Evolutionary conservation across 768 basidiomycete species (phyloP).

Genomic region (Trametes meyenii): DNA sequence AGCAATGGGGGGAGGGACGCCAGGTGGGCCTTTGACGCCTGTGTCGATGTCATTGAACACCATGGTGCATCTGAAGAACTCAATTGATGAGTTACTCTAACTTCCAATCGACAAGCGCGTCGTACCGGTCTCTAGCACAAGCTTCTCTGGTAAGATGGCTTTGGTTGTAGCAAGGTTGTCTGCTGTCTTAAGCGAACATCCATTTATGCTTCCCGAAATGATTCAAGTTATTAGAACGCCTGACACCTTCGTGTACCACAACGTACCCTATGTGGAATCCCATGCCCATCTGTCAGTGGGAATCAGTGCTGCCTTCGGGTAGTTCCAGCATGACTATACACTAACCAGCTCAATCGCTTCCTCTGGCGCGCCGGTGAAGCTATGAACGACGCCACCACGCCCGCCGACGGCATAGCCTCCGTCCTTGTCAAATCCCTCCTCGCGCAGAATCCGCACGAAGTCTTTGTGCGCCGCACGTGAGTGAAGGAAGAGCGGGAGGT

Average conservation of each 20-base stretch:
- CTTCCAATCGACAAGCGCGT: background rate
- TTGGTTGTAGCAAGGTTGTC: slow-evolving; percentile 60
- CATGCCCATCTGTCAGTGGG: slow-evolving; percentile 58
- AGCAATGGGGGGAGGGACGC: slow-evolving; percentile 49
- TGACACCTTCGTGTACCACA: background rate
- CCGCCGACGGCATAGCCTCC: slow-evolving; percentile 59
- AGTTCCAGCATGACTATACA: background rate
- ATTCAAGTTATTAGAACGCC: background rate
- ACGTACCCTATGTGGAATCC: slow-evolving; percentile 66
- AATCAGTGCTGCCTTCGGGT: background rate
- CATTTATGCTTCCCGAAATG: slow-evolving; percentile 54
- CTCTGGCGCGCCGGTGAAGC: slow-evolving; percentile 68
- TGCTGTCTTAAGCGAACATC: slow-evolving; percentile 75
- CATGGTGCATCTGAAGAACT: slow-evolving; percentile 61
- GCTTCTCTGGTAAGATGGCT: slow-evolving; percentile 55
- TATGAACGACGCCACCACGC: slow-evolving; percentile 79
- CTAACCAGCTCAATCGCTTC: slow-evolving; percentile 70
- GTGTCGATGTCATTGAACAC: slow-evolving; percentile 70
- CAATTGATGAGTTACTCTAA: background rate
- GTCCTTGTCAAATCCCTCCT: slow-evolving; percentile 63
- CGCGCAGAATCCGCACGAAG: slow-evolving; percentile 63
- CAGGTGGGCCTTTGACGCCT: slow-evolving; percentile 58
- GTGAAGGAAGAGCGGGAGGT: slow-evolving; percentile 80
- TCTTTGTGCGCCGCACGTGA: slow-evolving; percentile 77
- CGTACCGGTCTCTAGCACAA: slow-evolving; percentile 78